Conservation (phyloP, 345 rosid species). For the Gossypium ekmanianum region DNA sequence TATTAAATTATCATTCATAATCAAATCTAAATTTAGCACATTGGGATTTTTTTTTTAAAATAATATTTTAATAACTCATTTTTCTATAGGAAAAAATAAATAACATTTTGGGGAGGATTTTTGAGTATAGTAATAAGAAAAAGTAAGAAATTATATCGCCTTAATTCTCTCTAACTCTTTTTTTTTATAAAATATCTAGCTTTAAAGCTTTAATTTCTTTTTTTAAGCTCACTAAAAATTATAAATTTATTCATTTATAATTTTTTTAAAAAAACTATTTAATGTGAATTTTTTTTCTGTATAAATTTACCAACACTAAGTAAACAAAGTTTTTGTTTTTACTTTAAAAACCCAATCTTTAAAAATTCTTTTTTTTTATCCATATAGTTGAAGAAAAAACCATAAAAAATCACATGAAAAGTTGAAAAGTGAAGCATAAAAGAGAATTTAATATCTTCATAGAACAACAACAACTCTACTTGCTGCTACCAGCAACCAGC, state of each 20-base stretch:
- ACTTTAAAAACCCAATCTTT: background rate
- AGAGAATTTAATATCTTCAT: too few species aligned
- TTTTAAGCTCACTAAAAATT: background rate
- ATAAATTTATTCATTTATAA: background rate
- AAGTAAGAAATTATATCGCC: constrained; percentile 14
- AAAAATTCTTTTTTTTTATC: background rate
- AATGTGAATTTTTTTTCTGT: background rate
- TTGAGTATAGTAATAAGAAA: background rate
- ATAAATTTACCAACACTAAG: background rate
- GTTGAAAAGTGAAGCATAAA: background rate
- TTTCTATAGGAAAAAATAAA: background rate
- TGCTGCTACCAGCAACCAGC: too few species aligned
- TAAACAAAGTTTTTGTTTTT: background rate
- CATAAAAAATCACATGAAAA: background rate
- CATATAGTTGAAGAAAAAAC: background rate
- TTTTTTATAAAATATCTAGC: background rate
- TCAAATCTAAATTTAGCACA: constrained; percentile 11
- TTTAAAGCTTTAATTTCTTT: background rate
- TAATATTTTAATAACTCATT: background rate
- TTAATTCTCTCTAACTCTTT: constrained; percentile 11
- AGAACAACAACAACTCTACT: too few species aligned
- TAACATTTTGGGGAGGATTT: background rate
- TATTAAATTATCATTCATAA: background rate
- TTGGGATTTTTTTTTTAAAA: background rate
- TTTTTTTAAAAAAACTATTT: background rate